Base-by-base conservation (phyloP, 108 stramenopile genomes). In the Skeletonema grethae region DNA sequence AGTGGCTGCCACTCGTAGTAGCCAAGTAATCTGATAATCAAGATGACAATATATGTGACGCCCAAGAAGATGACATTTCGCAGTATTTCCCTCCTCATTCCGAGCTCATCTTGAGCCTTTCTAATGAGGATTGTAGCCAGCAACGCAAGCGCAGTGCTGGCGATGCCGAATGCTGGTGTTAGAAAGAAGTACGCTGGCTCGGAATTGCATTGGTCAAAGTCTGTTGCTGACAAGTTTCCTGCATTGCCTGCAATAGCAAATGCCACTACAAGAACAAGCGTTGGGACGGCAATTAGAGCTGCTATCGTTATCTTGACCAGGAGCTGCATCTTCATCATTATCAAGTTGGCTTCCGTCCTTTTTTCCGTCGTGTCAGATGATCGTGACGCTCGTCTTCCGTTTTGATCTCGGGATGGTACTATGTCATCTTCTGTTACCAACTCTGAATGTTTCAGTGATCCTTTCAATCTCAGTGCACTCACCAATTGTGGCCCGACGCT, bases 41-140 rank as follows among this genome's bases (percentile, higher is more conserved):
- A 15, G 22, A 81, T 79, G 1, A 59, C 50, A 7, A 73, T 55
- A 61, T 71, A 76, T 3, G 76, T 84, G 35, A 25, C 11, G 1
- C 38, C 59, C 41, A 80, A 70, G 15, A 84, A 45, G 48, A 77
- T 11, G 3, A 61, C 63, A 20, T 73, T 84, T 35, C 75, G 16
- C 28, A 48, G 39, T 25, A 84, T 84, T 48, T 84, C 83, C 9
- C 36, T 13, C 15, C 61, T 57, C 5, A 81, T n/a, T 3, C 70
- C 75, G 5, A 84, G 59, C 50, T 81, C 80, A 62, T 84, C 83
- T 10, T 81, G 70, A 10, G 70, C 65, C n/a, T 76, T 43, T 7
- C 35, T 64, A 18, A 76, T 25, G 36, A 57, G 32, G 6, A 36
- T 32, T 11, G 62, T 71, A 22, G 63, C 70, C 41, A 30, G 4